phyloP scores from a whole-genome alignment of 2,329 filamentous ascomycete genomes.

The Colletotrichum sp. region DNA sequence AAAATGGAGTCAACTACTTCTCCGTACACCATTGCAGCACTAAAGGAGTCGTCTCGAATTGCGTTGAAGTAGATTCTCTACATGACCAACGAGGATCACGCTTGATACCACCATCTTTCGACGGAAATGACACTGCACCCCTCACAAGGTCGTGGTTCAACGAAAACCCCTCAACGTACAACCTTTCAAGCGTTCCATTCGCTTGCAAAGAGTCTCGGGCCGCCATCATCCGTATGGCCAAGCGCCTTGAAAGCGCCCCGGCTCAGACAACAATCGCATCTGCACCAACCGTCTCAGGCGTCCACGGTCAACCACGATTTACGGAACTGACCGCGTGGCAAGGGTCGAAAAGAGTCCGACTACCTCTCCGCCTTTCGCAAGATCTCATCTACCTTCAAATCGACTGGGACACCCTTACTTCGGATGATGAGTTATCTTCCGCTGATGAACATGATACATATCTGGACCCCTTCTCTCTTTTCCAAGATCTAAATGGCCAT shows the following conservation, averaged over 20 bases:
- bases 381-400: neutral
- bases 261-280: no score
- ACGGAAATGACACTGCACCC: accelerated
- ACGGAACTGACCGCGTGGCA: neutral
- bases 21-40: accelerated
- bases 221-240: neutral
- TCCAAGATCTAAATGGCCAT: no score
- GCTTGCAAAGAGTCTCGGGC: neutral
- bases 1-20: neutral
- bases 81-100: neutral
- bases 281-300: no score
- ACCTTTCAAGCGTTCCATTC: accelerated
- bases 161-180: accelerated
- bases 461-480: neutral
- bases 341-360: accelerated
- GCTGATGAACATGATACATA: no score
- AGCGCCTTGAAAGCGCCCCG: no score
- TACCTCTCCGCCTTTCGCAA: neutral
- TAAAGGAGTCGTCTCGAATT: neutral
- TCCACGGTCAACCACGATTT: neutral
- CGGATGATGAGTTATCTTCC: neutral
- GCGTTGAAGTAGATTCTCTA: accelerated
- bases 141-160: neutral
- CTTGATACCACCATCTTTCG: neutral
- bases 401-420: accelerated